Conservation (phyloP, 495 filamentous ascomycete species). For the Glarea lozoyensis region DNA sequence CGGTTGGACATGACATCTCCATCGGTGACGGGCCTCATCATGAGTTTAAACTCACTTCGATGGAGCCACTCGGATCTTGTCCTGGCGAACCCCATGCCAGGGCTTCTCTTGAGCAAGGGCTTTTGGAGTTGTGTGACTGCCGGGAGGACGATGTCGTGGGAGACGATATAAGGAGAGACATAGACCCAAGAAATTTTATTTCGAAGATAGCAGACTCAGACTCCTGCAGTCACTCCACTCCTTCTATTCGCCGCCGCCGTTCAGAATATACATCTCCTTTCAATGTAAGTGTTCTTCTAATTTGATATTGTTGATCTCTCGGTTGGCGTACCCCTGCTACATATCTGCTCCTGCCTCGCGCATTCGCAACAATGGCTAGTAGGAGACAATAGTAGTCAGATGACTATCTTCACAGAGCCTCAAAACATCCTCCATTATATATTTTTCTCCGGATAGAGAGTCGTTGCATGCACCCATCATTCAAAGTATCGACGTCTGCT, state of each 20-base stretch:
- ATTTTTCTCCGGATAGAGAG: background rate
- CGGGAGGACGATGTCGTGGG: background rate
- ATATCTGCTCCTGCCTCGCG: background rate
- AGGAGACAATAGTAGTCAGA: too few species aligned
- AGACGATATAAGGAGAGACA: background rate
- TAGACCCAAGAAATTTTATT: too few species aligned
- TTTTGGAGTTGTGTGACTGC: background rate
- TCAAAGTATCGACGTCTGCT: too few species aligned
- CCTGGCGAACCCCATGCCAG: slow-evolving; percentile 6
- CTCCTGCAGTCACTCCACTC: background rate
- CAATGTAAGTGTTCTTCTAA: background rate
- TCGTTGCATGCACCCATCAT: background rate
- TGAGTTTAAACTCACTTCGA: slow-evolving; percentile 12
- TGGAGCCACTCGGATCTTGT: slow-evolving; percentile 14
- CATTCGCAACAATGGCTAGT: too few species aligned
- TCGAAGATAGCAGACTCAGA: background rate
- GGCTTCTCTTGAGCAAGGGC: background rate
- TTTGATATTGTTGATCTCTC: background rate
- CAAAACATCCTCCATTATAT: background rate
- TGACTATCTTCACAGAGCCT: background rate
- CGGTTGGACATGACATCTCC: slow-evolving; percentile 8
- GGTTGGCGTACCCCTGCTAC: background rate
- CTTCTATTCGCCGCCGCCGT: background rate
- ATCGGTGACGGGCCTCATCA: slow-evolving; percentile 6
- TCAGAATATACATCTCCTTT: background rate